Evolutionary conservation across 2,329 filamentous ascomycete genomes (phyloP), one percentile per base, ranked within the genome.

Genomic region (Alternaria infectoria): DNA sequence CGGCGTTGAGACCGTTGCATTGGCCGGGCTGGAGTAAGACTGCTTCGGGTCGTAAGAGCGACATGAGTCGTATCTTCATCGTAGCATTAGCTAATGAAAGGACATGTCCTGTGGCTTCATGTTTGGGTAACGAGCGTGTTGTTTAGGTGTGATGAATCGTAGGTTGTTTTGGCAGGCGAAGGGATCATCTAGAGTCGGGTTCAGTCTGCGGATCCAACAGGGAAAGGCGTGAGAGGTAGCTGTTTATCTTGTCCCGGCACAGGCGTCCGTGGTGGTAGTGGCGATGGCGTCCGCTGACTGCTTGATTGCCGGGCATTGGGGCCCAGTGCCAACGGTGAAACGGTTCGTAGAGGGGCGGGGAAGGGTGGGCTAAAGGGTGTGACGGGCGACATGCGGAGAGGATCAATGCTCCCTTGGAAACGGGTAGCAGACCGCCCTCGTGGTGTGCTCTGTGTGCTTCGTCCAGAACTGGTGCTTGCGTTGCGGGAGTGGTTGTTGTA

Each of bases 191-290:
- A 13, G 26, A 8, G 28, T 40, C 17, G 1, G 6, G n/a, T 19
- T 61, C 46, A 61, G 28, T 26, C 46, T 19, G 4, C 32, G n/a
- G 19, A 28, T 21, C 61, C 56, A 3, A 74, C 67, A 0, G 76
- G 76, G 11, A 77, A 74, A 5, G 76, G 76, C n/a, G 76, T 78
- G 9, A 77, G 51, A 10, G 76, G 76, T 21, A 78, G 47, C 15
- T 73, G 72, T 57, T 78, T 78, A 12, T 71, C 68, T 30, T 40
- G 36, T 40, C 36, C 36, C 36, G 65, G 65, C 10, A 66, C 64
- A 3, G 65, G 62, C 9, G 60, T 62, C 15, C 50, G 59, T 23
- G 63, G 57, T 36, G 51, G 57, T 9, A 54, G 30, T 12, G 57
- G 43, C 32, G 45, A 62, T 28, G 44, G 21, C 49, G 47, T 64